Base-by-base conservation (phyloP, 1,139 yeast species). In the Geotrichum cucujoidarum region DNA sequence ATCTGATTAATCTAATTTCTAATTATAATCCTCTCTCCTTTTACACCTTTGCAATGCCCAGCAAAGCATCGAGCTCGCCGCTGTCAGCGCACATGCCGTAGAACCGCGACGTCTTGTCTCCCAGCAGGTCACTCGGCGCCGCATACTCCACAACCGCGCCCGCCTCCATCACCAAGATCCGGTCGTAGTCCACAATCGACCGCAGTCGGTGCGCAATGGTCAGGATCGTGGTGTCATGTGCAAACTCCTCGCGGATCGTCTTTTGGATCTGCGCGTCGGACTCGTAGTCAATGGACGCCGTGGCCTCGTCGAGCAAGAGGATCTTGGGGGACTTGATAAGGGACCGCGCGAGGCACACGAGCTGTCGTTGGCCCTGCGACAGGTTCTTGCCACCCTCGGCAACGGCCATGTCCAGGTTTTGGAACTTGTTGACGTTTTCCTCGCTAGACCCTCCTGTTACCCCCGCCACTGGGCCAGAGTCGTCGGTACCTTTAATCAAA, bases 31-130 rank as follows among this genome's bases (percentile, higher is more conserved):
- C 20, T 35, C 32, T 27, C 8, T 39, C 24, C 24, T 52, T 53
- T 18, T 68, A 61, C 24, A 80, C 83, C 63, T 84, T 83, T 3
- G 97, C 95, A 57, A 86, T 67, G 53, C 76, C 78, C 25, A 80
- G 72, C 60, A 92, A 75, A 4, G 82, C 74, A 34, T 88, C 95
- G 53, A 90, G 71, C 65, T 92, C 97, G 45, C 98, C 98, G 64
- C 95, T 84, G 64, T 88, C 85, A 53, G 77, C 83, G 70, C 97
- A 90, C 97, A 90, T 89, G 55, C 84, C 77, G 68, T 83, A 77
- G 73, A 90, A 90, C 48, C 82, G 75, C 10, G 92, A 76, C 22
- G 75, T 72, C 57, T 74, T 73, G 62, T 86, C 73, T 37, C 78
- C 61, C 43, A 82, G 60, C 21, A 83, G 65, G 21, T 67, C 71